Evolutionary conservation across 768 basidiomycete species (phyloP).

Genomic region (Paxillus involutus): DNA sequence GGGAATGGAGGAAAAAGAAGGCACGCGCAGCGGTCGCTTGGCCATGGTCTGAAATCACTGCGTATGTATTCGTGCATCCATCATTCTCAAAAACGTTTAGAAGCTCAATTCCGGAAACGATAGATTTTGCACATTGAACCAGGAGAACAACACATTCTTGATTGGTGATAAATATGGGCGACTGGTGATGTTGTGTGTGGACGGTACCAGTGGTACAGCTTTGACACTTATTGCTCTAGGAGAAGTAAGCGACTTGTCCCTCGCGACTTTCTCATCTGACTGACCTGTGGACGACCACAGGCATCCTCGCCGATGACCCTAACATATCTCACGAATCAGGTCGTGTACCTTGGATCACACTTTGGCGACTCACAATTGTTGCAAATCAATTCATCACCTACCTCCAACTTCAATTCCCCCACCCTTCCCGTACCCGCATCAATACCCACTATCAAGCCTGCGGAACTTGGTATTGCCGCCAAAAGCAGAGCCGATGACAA

Average conservation of each 20-base stretch:
- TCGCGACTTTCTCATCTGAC: slow-evolving; percentile 5
- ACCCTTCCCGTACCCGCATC: slow-evolving; percentile 54
- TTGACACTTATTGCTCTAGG: slow-evolving; percentile 67
- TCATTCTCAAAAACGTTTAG: not conserved
- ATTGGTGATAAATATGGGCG: slow-evolving; percentile 73
- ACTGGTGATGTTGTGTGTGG: slow-evolving; percentile 62
- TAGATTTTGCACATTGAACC: slow-evolving; percentile 56
- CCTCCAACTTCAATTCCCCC: slow-evolving; percentile 37
- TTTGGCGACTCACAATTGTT: slow-evolving; percentile 79
- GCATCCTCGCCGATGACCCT: slow-evolving; percentile 70
- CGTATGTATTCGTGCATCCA: slow-evolving; percentile 43
- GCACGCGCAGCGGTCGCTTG: slow-evolving; percentile 59
- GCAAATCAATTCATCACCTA: slow-evolving; percentile 48
- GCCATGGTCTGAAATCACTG: slow-evolving; percentile 74
- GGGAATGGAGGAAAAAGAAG: slow-evolving; percentile 54
- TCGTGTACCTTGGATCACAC: slow-evolving; percentile 79
- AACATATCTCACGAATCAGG: slow-evolving; percentile 68
- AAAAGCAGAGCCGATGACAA: slow-evolving; percentile 33
- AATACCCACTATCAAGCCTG: slow-evolving; percentile 41
- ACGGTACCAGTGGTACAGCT: slow-evolving; percentile 35
- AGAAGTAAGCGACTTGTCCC: slow-evolving; percentile 46
- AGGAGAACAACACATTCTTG: slow-evolving; percentile 47
- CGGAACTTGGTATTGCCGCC: slow-evolving; percentile 36
- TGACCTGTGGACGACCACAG: slow-evolving; percentile 33
- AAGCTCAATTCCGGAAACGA: slow-evolving; percentile 1